phyloP scores from a whole-genome alignment of 139 green algal species.

The Chlorella sp. region DNA sequence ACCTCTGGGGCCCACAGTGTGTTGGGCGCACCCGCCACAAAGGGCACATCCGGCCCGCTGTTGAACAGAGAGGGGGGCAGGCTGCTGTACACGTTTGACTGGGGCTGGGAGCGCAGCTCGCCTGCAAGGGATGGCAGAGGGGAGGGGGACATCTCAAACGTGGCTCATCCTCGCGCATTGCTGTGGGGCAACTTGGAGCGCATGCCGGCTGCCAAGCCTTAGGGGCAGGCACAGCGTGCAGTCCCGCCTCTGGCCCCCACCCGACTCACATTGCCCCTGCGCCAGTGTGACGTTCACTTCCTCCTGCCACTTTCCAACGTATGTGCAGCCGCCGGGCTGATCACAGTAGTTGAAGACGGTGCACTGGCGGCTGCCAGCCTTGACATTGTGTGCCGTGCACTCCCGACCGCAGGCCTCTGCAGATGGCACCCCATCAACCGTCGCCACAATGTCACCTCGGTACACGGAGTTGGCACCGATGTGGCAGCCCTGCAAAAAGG shows the following conservation, averaged over 20 bases:
- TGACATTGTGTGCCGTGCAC: not conserved
- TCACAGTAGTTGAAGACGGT: not conserved
- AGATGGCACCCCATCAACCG: not conserved
- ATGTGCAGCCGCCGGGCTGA: not conserved
- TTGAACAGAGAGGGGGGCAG: not conserved
- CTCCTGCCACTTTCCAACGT: not conserved
- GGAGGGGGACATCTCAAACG: too few relatives aligned
- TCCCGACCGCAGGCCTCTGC: not conserved
- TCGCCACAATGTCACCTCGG: not conserved
- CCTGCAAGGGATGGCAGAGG: not conserved
- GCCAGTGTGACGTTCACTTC: not conserved
- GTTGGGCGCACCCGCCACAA: not conserved
- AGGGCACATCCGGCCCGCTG: not conserved
- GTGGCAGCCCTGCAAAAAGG: not conserved
- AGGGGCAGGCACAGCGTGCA: too few relatives aligned
- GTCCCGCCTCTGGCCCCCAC: too few relatives aligned
- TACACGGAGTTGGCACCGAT: not conserved
- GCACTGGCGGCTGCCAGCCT: not conserved
- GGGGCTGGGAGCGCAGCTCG: not conserved
- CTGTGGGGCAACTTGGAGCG: too few relatives aligned
- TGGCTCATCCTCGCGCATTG: too few relatives aligned
- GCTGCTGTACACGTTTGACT: not conserved
- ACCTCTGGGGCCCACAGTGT: not conserved
- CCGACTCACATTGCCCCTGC: not conserved
- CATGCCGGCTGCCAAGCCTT: too few relatives aligned